Evolutionary conservation across 768 basidiomycete species (phyloP).

Genomic region (Russula foetens): DNA sequence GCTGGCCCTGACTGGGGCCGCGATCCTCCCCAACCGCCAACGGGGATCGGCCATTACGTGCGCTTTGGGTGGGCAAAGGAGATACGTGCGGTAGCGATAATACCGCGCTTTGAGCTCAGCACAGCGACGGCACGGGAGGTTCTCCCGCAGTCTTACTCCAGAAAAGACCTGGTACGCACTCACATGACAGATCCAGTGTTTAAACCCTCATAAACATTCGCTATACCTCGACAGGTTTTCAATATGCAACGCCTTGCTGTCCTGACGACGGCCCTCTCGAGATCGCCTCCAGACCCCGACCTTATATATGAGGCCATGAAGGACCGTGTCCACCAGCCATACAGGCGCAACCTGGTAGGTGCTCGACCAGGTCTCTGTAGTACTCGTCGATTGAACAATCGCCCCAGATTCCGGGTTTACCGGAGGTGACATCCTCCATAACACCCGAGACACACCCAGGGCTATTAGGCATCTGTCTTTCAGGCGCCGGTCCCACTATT

Average conservation of each 20-base stretch:
- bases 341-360: slow-evolving; percentile 77
- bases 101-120: slow-evolving; percentile 92
- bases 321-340: slow-evolving; percentile 95
- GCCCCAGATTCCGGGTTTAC: slow-evolving; percentile 85
- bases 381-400: not conserved
- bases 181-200: not conserved
- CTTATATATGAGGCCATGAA: slow-evolving; percentile 99
- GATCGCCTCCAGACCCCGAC: slow-evolving; percentile 85
- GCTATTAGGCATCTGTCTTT: slow-evolving; percentile 94
- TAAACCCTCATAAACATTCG: not conserved
- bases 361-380: not conserved
- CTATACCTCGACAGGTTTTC: slow-evolving; percentile 65
- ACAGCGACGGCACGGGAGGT: slow-evolving; percentile 92
- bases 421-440: slow-evolving; percentile 81
- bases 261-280: slow-evolving; percentile 86
- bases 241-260: slow-evolving; percentile 96
- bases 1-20: slow-evolving; percentile 89
- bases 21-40: slow-evolving; percentile 79
- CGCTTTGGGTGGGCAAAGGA: slow-evolving; percentile 77
- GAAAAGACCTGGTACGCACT: slow-evolving; percentile 73
- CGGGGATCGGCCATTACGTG: slow-evolving; percentile 90
- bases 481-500: slow-evolving; percentile 96
- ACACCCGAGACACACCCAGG: slow-evolving; percentile 89
- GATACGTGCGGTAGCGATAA: slow-evolving; percentile 90
- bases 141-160: slow-evolving; percentile 74